phyloP scores from a whole-genome alignment of 208 protist species.

The Trypanosoma lewisi region DNA sequence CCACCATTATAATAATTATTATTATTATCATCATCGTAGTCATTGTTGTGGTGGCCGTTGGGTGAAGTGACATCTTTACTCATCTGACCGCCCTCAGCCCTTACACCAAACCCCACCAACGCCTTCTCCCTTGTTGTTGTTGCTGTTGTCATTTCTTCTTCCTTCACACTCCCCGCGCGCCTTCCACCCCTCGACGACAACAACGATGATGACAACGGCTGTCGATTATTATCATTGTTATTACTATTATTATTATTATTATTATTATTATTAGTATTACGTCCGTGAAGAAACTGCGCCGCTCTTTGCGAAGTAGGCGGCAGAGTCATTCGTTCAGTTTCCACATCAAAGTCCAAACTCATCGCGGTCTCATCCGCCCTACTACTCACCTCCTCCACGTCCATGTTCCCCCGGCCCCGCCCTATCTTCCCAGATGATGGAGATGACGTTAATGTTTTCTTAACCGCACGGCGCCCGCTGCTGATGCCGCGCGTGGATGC shows the following conservation, averaged over 20 bases:
- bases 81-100: neutral
- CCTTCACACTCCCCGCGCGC: neutral
- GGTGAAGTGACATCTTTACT: neutral
- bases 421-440: neutral
- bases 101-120: neutral
- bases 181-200: neutral
- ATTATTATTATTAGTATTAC: too few relatives aligned
- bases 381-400: neutral
- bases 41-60: too few relatives aligned
- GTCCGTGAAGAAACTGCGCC: too few relatives aligned
- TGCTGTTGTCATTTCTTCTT: neutral
- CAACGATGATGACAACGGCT: too few relatives aligned
- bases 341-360: too few relatives aligned
- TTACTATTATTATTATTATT: too few relatives aligned
- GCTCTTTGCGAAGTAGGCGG: too few relatives aligned
- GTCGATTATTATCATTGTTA: too few relatives aligned
- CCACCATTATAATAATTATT: too few relatives aligned
- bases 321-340: too few relatives aligned
- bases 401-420: neutral
- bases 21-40: too few relatives aligned
- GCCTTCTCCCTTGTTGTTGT: neutral
- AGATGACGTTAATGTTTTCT: neutral
- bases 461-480: neutral
- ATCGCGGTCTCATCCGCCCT: too few relatives aligned
- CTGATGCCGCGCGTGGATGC: neutral